Percentiles rank a stretch among this genome's conserved stretches.
Conservation (phyloP, 306 rosid species). For the Trifolium fragiferum region DNA sequence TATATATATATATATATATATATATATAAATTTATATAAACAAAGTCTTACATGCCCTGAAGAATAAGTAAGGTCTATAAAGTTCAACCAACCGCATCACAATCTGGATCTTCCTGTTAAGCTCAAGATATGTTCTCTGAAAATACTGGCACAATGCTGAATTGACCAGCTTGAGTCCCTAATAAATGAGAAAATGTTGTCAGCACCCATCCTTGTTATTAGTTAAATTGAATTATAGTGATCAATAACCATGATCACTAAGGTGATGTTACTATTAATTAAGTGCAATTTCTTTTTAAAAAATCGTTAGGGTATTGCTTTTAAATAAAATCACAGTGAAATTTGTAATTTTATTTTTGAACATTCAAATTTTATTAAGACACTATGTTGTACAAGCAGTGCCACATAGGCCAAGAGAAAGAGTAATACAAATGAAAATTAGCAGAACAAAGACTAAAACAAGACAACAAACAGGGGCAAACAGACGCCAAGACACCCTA, state of each 20-base stretch:
- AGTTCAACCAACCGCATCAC: slow-evolving; percentile 79
- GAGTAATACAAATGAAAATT: too few relatives aligned
- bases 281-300: too few relatives aligned
- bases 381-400: too few relatives aligned
- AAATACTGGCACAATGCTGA: slow-evolving; percentile 72
- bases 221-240: background rate
- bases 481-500: too few relatives aligned
- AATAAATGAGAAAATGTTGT: background rate
- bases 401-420: too few relatives aligned
- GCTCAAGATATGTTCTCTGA: slow-evolving; percentile 48
- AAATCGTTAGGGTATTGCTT: too few relatives aligned
- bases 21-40: background rate
- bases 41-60: slow-evolving; percentile 67
- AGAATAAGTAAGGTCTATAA: slow-evolving; percentile 82
- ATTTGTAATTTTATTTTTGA: too few relatives aligned
- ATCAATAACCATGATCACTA: background rate
- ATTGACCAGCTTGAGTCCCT: slow-evolving; percentile 75
- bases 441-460: too few relatives aligned
- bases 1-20: too few relatives aligned
- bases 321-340: too few relatives aligned
- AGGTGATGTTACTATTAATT: background rate
- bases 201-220: background rate
- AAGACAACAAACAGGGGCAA: too few relatives aligned
- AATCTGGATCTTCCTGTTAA: slow-evolving; percentile 60
- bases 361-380: too few relatives aligned